Conservation (phyloP, 352 stramenopile species). For the Globisporangium viniferum region DNA sequence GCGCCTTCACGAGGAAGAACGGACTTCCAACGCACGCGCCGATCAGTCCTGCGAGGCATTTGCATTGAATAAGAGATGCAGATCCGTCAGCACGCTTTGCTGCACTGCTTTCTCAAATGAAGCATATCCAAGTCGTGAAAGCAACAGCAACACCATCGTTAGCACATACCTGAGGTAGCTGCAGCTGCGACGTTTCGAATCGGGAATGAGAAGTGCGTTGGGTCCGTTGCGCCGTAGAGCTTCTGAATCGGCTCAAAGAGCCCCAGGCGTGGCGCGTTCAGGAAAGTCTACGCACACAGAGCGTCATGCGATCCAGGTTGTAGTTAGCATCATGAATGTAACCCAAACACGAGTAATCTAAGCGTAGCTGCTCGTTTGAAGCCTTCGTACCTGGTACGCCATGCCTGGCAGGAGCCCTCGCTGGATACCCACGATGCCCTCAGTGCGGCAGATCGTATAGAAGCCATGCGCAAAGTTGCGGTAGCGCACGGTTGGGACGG, state of each 20-base stretch:
- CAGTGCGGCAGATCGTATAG: constrained; percentile 75
- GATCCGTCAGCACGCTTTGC: background rate
- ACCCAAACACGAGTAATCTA: background rate
- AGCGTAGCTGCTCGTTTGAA: background rate
- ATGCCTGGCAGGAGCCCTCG: constrained; percentile 74
- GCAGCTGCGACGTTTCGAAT: constrained; percentile 74
- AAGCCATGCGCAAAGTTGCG: constrained; percentile 86
- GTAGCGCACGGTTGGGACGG: constrained; percentile 57
- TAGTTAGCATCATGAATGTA: background rate
- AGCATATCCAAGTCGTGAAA: background rate
- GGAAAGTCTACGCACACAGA: constrained; percentile 38
- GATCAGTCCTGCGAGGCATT: constrained; percentile 44
- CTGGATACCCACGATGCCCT: constrained; percentile 78
- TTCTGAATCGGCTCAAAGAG: constrained; percentile 80
- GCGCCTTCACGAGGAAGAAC: constrained; percentile 84
- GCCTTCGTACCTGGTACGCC: constrained; percentile 54
- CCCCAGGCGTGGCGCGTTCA: constrained; percentile 78
- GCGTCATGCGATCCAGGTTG: background rate
- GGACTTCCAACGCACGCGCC: constrained; percentile 75
- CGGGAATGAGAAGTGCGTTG: constrained; percentile 66
- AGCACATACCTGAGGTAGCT: constrained; percentile 50
- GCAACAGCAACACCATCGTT: background rate
- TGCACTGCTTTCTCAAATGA: background rate
- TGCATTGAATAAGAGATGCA: background rate
- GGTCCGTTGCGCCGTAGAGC: constrained; percentile 77